A percentile compares a stretch with the other conserved stretches of the same genome.
These are phyloP conservation scores for Metarhizium sp. DNA, from an alignment of 2,329 filamentous ascomycete species.

Conservation along the genomic window DNA sequence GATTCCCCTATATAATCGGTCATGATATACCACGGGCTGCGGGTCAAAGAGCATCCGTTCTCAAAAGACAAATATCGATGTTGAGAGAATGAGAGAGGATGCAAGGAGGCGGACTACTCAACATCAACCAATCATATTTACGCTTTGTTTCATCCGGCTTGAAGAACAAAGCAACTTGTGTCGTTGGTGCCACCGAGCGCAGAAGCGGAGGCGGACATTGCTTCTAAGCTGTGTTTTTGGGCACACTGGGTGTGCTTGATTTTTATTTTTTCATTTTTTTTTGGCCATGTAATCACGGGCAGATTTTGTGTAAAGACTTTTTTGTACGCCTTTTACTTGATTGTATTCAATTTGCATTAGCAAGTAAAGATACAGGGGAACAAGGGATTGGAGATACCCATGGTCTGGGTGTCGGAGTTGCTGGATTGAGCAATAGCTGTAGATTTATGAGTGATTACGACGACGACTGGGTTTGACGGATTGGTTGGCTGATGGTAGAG, in stretches of 20 bases:
- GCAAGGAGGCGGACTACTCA: slow-evolving; percentile 1
- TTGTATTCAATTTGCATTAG: not conserved
- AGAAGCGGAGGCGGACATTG: not conserved
- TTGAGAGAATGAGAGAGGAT: not conserved
- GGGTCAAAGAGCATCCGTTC: not conserved
- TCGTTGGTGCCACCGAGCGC: not conserved
- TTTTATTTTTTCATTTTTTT: not conserved
- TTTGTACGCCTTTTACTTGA: not conserved
- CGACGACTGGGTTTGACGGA: too few relatives aligned
- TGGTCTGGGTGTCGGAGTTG: not conserved
- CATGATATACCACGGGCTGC: slow-evolving; percentile 4
- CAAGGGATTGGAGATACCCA: not conserved
- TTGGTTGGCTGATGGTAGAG: too few relatives aligned
- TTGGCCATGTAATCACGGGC: not conserved
- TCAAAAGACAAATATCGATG: not conserved
- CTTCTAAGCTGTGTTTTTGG: not conserved
- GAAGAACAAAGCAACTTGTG: not conserved
- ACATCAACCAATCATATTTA: not conserved
- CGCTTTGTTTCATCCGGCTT: not conserved
- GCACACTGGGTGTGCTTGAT: not conserved
- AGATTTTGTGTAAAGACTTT: not conserved
- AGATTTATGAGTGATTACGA: not conserved
- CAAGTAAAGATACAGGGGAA: not conserved
- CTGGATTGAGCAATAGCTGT: too few relatives aligned
- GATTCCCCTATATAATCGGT: not conserved